These are phyloP conservation scores for Parsonsia alboflavescens DNA, from an alignment of 257 asterid species.

Conservation along the genomic window DNA sequence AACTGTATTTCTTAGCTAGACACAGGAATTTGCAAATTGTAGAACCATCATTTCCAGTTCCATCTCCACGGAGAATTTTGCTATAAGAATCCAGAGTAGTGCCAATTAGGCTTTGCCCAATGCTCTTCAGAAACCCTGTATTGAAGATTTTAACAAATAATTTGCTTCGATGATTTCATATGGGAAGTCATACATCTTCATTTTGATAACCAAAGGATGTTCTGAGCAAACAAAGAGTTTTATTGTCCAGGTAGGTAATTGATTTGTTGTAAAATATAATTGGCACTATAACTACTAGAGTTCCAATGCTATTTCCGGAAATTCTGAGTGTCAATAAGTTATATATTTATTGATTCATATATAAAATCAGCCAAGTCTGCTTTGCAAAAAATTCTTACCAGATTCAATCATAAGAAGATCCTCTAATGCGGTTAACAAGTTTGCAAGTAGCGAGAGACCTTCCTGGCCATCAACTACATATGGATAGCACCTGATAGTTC, in stretches of 20 bases:
- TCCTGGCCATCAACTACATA: constrained; percentile 38
- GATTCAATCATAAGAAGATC: constrained; percentile 48
- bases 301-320: background rate
- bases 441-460: constrained; percentile 46
- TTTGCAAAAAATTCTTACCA: constrained; percentile 43
- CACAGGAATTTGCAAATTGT: constrained; percentile 42
- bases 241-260: background rate
- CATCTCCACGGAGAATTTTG: constrained; percentile 39
- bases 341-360: background rate
- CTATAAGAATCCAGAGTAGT: constrained; percentile 58
- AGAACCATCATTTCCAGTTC: constrained; percentile 33
- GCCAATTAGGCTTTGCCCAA: constrained; percentile 72
- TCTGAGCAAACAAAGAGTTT: background rate
- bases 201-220: background rate
- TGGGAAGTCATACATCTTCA: background rate
- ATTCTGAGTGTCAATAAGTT: background rate
- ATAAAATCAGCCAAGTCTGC: background rate
- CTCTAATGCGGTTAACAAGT: constrained; percentile 61
- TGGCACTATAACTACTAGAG: background rate
- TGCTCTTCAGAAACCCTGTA: constrained; percentile 37
- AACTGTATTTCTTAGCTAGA: constrained; percentile 61
- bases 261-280: background rate
- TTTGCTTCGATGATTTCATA: background rate
- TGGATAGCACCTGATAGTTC: constrained; percentile 64
- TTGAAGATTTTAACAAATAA: constrained; percentile 18